A percentile compares a stretch with the other conserved stretches of the same genome.
Evolutionary conservation across 495 filamentous ascomycete genomes (phyloP).

Genomic region (Aspergillus taichungensis): DNA sequence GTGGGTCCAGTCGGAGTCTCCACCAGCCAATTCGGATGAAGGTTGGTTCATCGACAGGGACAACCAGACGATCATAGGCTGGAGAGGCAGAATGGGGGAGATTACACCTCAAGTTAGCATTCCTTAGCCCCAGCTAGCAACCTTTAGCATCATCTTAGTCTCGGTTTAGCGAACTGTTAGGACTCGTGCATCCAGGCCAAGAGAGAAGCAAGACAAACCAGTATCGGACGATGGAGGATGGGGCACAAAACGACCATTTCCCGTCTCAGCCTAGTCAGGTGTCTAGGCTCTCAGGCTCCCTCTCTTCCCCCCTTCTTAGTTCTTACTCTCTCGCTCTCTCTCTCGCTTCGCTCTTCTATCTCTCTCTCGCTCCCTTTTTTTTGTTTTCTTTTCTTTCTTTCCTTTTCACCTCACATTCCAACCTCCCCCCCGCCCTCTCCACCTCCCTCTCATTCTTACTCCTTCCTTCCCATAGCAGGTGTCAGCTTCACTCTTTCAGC

Average conservation of each 20-base stretch:
- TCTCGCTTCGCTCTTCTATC: not conserved
- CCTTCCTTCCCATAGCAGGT: conserved; percentile 35
- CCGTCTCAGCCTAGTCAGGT: not conserved
- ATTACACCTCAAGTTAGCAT: too few relatives aligned
- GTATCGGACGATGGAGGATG: too few relatives aligned
- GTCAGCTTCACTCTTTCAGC: conserved; percentile 86
- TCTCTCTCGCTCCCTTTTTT: conserved; percentile 11
- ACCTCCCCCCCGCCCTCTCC: conserved; percentile 25
- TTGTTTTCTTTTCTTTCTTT: conserved; percentile 32
- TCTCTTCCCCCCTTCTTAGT: conserved; percentile 14
- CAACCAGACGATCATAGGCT: too few relatives aligned
- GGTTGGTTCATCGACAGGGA: too few relatives aligned
- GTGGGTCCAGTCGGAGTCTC: too few relatives aligned
- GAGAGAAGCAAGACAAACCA: too few relatives aligned
- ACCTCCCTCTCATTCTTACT: conserved; percentile 16
- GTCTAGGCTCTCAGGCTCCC: conserved; percentile 8
- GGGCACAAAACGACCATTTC: not conserved
- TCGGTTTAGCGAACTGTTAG: too few relatives aligned
- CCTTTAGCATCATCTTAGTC: too few relatives aligned
- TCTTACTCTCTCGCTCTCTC: conserved; percentile 7
- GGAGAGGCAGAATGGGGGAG: too few relatives aligned
- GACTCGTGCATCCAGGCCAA: too few relatives aligned
- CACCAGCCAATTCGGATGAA: too few relatives aligned
- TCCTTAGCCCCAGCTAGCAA: too few relatives aligned
- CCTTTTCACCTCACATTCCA: conserved; percentile 35